Base-by-base conservation (phyloP, 225 moss, liverwort and hornwort genomes). In the Ulota crispa region DNA sequence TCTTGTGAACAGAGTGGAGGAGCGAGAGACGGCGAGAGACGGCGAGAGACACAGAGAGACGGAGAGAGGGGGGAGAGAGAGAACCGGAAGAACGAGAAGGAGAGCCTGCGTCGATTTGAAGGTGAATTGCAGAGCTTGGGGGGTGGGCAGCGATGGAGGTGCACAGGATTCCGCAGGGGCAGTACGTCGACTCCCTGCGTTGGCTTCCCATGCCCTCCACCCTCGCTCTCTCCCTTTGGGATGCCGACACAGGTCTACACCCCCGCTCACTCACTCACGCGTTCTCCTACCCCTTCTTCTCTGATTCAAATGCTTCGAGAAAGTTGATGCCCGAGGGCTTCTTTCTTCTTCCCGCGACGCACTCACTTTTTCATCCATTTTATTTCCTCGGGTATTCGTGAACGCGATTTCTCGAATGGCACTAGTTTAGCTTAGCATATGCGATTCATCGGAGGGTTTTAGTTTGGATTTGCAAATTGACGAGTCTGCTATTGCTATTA, bases 131-230 rank as follows among this genome's bases (percentile, higher is more conserved):
- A 65, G 59, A 59, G 78, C 28, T 4, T 13, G 45, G 45, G 3
- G 42, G 26, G 66, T 79, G 27, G 67, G 81, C 66, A 26, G 59
- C 86, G 36, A 90, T 88, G 88, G 88, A 88, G 88, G 82, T 90
- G 77, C 90, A 90, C 82, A 77, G 88, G 86, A 85, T 90, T 53
- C 88, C 90, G 65, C 90, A 90, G 80, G 90, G 90, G 21, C 90
- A 90, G 42, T 88, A 88, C 20, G 88, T 90, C 67, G 90, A 90
- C 45, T 82, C 82, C 54, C 76, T 90, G 77, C 86, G 84, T 12
- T 90, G 90, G 90, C 90, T 90, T 45, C 86, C 90, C 36, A 86
- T 84, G 84, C 74, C 84, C 23, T 88, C 90, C 78, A 90, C 88
- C 13, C 52, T 90, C 37, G 86, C 86, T 9, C 82, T 88, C 7